Percentiles rank a stretch among this genome's conserved stretches.
phyloP scores from a whole-genome alignment of 306 rosid species.

The Senna siamea region DNA sequence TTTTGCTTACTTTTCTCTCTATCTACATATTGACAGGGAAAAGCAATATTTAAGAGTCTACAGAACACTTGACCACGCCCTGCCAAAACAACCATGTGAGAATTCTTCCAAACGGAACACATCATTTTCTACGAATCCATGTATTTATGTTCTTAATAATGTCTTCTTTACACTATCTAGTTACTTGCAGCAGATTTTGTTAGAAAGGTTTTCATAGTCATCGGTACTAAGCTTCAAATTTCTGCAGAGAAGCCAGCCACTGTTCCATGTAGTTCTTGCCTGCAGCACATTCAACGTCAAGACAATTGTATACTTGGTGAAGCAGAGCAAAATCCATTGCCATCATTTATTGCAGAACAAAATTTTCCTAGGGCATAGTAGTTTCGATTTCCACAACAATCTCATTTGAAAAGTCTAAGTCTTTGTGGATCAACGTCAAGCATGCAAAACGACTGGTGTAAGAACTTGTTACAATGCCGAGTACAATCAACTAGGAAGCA shows the following conservation, averaged over 20 bases:
- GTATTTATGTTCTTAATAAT: background rate
- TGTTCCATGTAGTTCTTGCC: constrained; percentile 72
- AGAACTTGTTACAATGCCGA: background rate
- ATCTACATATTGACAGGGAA: constrained; percentile 36
- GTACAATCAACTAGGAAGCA: background rate
- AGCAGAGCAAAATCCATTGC: too few relatives aligned
- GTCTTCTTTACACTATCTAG: background rate
- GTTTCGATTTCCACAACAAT: background rate
- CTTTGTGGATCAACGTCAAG: background rate
- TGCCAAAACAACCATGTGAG: too few relatives aligned
- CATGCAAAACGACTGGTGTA: background rate
- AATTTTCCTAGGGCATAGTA: background rate
- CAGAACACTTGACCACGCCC: background rate
- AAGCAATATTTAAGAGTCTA: background rate
- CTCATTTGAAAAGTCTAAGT: constrained; percentile 2
- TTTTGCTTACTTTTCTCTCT: constrained; percentile 23
- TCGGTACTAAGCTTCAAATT: constrained; percentile 48
- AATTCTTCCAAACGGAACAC: background rate
- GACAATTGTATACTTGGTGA: too few relatives aligned
- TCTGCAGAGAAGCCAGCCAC: constrained; percentile 78
- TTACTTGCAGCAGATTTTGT: too few relatives aligned
- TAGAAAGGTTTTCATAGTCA: constrained; percentile 1
- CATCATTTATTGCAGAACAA: background rate
- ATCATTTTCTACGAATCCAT: background rate
- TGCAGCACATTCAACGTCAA: constrained; percentile 50